Conservation (phyloP, 768 basidiomycete genomes). For the Panaeolus cyanescens region DNA sequence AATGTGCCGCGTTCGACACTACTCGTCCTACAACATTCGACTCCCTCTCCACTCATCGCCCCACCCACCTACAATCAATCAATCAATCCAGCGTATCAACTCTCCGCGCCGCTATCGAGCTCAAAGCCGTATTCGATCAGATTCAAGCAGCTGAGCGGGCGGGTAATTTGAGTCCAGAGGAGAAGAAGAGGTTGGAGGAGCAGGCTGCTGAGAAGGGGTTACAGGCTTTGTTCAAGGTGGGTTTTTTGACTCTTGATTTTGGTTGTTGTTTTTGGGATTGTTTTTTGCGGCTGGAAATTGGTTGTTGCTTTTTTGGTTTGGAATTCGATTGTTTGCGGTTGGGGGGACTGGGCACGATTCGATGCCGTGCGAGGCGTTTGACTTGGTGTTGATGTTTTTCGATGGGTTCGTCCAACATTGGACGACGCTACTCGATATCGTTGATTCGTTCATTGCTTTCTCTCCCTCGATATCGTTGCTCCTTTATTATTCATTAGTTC, state of each 20-base stretch:
- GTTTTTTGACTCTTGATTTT: background rate
- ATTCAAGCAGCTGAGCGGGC: slow-evolving; percentile 89
- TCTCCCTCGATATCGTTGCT: too few relatives aligned
- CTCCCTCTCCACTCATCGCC: background rate
- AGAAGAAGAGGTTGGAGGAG: slow-evolving; percentile 83
- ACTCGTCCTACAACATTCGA: background rate
- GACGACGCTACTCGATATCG: too few relatives aligned
- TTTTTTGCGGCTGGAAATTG: background rate
- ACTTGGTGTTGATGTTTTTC: background rate
- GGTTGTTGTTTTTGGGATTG: background rate
- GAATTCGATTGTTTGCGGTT: too few relatives aligned
- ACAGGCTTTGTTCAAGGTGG: slow-evolving; percentile 87
- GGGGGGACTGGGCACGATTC: too few relatives aligned
- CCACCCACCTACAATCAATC: background rate
- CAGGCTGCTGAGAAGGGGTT: slow-evolving; percentile 93
- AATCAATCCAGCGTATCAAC: slow-evolving; percentile 67
- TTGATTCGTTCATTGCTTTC: too few relatives aligned
- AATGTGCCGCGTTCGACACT: too few relatives aligned
- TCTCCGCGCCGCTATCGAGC: slow-evolving; percentile 81
- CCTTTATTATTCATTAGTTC: too few relatives aligned
- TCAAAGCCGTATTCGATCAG: slow-evolving; percentile 90
- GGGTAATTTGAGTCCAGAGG: slow-evolving; percentile 76
- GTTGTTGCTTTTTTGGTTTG: background rate
- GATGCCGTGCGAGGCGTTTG: too few relatives aligned
- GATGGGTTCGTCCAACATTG: background rate